Evolutionary conservation across 306 rosid genomes (phyloP).

Genomic region (Hippophae tibetana): DNA sequence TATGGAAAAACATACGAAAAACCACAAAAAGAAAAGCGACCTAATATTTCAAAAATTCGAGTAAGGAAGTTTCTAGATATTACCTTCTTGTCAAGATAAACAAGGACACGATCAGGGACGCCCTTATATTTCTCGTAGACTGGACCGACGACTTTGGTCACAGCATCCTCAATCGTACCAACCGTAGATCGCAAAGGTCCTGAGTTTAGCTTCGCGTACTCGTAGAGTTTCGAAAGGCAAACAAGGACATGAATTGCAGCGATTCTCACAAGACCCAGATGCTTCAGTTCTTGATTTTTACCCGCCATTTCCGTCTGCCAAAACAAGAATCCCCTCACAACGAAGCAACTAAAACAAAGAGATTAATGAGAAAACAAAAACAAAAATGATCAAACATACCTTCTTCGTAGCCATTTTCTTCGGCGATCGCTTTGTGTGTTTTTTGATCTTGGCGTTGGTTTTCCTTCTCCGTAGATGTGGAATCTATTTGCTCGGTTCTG

Average conservation of each 20-base stretch:
- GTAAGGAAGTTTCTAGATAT: background rate
- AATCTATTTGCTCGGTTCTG: too few species aligned
- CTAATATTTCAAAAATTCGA: background rate
- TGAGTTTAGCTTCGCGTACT: constrained; percentile 55
- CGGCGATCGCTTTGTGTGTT: too few species aligned
- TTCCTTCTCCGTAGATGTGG: too few species aligned
- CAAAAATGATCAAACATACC: background rate
- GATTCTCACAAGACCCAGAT: constrained; percentile 46
- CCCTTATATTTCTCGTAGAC: constrained; percentile 45
- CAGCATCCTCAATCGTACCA: constrained; percentile 47
- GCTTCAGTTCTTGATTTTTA: constrained; percentile 42
- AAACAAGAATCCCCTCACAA: background rate
- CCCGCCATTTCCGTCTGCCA: constrained; percentile 31
- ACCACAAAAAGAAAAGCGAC: background rate
- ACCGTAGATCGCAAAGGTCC: constrained; percentile 63
- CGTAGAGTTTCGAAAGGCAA: constrained; percentile 44
- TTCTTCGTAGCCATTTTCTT: too few species aligned
- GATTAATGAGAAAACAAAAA: background rate
- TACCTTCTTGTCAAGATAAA: constrained; percentile 62
- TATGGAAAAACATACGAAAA: too few species aligned
- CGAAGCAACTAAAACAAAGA: too few species aligned
- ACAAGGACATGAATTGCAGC: constrained; percentile 41
- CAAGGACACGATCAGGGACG: constrained; percentile 50
- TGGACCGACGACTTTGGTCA: constrained; percentile 46
- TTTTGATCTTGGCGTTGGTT: too few species aligned